Evolutionary conservation across 1,284 basidiomycete species (phyloP).

Genomic region (Ceratobasidium sp.): DNA sequence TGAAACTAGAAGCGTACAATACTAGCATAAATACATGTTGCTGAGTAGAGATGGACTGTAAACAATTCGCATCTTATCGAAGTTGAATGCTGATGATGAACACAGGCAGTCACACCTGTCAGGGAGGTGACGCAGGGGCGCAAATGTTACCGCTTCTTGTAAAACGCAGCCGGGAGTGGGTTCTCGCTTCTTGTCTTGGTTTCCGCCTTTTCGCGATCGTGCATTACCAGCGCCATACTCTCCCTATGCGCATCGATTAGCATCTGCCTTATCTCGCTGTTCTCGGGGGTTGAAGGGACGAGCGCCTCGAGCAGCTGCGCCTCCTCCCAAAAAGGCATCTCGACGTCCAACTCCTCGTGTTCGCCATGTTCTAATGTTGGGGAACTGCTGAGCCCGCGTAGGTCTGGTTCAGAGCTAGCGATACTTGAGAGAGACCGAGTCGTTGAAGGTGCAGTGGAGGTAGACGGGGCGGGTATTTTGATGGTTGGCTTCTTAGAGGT

Average conservation of each 20-base stretch:
- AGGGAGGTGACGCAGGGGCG: neutral
- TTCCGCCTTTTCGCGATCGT: conserved; percentile 38
- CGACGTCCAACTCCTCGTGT: conserved; percentile 15
- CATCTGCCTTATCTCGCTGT: conserved; percentile 37
- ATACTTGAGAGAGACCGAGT: conserved; percentile 25
- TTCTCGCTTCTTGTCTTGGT: conserved; percentile 36
- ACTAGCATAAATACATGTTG: conserved; percentile 27
- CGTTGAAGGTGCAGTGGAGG: conserved; percentile 33
- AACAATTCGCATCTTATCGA: neutral
- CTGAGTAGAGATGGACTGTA: neutral
- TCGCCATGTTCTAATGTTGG: too few species aligned
- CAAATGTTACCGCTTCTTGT: conserved; percentile 31
- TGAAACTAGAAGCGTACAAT: conserved; percentile 16
- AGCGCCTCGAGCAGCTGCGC: conserved; percentile 37
- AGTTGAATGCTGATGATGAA: conserved; percentile 1
- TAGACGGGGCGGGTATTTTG: conserved; percentile 32
- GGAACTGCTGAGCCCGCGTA: neutral
- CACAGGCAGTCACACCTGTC: neutral
- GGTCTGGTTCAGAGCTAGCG: neutral
- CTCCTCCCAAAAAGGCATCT: conserved; percentile 38
- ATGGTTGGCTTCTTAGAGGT: conserved; percentile 20
- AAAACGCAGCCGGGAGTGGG: conserved; percentile 32
- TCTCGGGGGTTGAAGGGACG: conserved; percentile 26
- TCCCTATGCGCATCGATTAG: conserved; percentile 37
- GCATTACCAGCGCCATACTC: conserved; percentile 30